Percentiles rank a stretch among this genome's conserved stretches.
Conservation (phyloP, 257 asterid genomes). For the Penstemon eatonii region DNA sequence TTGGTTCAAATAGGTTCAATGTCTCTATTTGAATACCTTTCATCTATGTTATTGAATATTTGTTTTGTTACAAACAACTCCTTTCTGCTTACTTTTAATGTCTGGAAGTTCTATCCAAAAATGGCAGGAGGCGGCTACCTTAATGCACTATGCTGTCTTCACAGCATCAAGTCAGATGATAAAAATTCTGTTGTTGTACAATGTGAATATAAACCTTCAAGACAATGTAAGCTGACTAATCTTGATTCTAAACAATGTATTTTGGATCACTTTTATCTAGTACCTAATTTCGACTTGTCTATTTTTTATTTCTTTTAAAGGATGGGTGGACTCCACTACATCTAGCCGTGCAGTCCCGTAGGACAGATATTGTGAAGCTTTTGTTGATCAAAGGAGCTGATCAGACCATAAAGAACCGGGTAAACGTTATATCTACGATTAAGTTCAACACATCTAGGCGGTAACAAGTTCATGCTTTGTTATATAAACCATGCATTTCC, state of each 20-base stretch:
- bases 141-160: slow-evolving; percentile 90
- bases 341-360: slow-evolving; percentile 87
- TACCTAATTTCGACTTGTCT: slow-evolving; percentile 5
- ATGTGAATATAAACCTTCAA: slow-evolving; percentile 73
- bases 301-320: slow-evolving; percentile 37
- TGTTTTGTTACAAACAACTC: slow-evolving; percentile 2
- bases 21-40: neutral
- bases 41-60: neutral
- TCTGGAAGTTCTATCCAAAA: slow-evolving; percentile 9
- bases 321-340: slow-evolving; percentile 95
- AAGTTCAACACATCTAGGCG: too few relatives aligned
- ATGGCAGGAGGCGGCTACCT: slow-evolving; percentile 84
- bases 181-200: slow-evolving; percentile 78
- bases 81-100: slow-evolving; percentile 4
- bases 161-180: slow-evolving; percentile 84
- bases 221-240: slow-evolving; percentile 56
- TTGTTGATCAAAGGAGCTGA: slow-evolving; percentile 88
- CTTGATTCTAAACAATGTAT: slow-evolving; percentile 11
- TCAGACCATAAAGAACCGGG: slow-evolving; percentile 65
- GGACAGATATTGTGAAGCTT: slow-evolving; percentile 78
- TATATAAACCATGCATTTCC: neutral
- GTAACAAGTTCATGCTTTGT: neutral
- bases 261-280: neutral
- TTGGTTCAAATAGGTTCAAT: neutral
- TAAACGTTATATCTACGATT: slow-evolving; percentile 28